These are phyloP conservation scores for Penicillium coffeae DNA, from an alignment of 495 filamentous ascomycete genomes.

Conservation along the genomic window DNA sequence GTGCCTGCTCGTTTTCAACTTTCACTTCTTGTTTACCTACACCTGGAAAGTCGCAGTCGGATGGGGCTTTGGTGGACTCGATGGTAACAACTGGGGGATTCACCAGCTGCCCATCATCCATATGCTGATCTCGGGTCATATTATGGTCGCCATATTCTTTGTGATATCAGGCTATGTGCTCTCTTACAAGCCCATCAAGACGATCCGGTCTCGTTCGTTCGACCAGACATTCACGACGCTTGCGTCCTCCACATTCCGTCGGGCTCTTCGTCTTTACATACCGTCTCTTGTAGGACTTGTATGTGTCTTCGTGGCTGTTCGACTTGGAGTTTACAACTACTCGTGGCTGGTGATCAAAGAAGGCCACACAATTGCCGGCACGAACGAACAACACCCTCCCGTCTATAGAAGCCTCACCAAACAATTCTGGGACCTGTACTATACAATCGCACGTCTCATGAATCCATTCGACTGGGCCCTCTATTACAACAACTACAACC, in stretches of 20 bases:
- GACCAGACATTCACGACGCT: slow-evolving; percentile 46
- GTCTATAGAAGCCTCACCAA: slow-evolving; percentile 43
- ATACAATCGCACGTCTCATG: slow-evolving; percentile 44
- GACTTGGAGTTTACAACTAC: slow-evolving; percentile 47
- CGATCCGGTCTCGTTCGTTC: slow-evolving; percentile 52
- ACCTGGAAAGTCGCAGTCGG: slow-evolving; percentile 45
- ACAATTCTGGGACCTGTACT: slow-evolving; percentile 47
- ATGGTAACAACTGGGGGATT: slow-evolving; percentile 47
- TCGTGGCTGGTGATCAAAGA: slow-evolving; percentile 35
- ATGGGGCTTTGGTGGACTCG: slow-evolving; percentile 36
- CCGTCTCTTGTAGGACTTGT: slow-evolving; percentile 56
- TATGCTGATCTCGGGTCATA: slow-evolving; percentile 59
- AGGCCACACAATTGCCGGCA: slow-evolving; percentile 41
- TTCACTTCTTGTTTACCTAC: slow-evolving; percentile 51
- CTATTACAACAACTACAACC: slow-evolving; percentile 58
- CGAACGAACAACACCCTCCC: slow-evolving; percentile 44
- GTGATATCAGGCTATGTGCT: slow-evolving; percentile 68
- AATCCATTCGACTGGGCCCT: slow-evolving; percentile 54
- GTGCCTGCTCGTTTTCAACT: slow-evolving; percentile 51
- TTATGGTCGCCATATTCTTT: slow-evolving; percentile 74
- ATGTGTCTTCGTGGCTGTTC: slow-evolving; percentile 51
- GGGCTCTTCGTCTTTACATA: slow-evolving; percentile 59
- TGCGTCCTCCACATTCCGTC: slow-evolving; percentile 62
- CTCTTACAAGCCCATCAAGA: slow-evolving; percentile 59
- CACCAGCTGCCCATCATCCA: slow-evolving; percentile 63